A percentile compares a stretch with the other conserved stretches of the same genome.
Evolutionary conservation across 495 filamentous ascomycete genomes (phyloP).

Genomic region (Cairneyella variabilis): DNA sequence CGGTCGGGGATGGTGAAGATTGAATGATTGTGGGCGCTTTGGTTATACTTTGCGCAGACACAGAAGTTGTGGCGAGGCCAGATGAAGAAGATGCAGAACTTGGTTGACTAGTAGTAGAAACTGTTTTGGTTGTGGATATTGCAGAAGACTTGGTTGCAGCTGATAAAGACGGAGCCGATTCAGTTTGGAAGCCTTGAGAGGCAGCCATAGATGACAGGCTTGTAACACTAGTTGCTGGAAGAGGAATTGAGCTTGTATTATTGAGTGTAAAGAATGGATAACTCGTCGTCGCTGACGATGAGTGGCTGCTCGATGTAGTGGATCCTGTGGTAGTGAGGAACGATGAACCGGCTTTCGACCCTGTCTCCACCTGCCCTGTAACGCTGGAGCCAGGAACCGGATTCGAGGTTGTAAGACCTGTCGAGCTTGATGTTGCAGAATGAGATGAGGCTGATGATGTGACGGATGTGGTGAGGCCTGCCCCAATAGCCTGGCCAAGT

Average conservation of each 20-base stretch:
- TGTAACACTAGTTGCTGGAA: neutral
- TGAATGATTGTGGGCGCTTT: slow-evolving; percentile 1
- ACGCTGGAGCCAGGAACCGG: no score
- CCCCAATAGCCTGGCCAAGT: no score
- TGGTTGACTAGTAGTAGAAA: neutral
- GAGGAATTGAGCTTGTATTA: slow-evolving; percentile 9
- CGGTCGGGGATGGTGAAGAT: slow-evolving; percentile 4
- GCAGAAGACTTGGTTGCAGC: neutral
- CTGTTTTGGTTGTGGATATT: neutral
- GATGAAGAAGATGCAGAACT: neutral
- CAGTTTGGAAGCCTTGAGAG: slow-evolving; percentile 9
- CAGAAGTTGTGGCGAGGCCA: neutral
- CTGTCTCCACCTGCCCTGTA: no score
- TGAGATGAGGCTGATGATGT: no score
- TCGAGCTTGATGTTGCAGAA: no score
- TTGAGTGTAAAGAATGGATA: slow-evolving; percentile 11
- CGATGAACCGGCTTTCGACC: no score
- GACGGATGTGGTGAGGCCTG: no score
- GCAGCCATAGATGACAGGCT: neutral
- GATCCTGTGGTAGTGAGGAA: no score
- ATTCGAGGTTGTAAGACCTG: no score
- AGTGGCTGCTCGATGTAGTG: no score
- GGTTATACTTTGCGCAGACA: neutral
- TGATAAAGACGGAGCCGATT: neutral
- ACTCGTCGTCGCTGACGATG: no score